A percentile compares a stretch with the other conserved stretches of the same genome.
These are phyloP conservation scores for Trifolium pratense DNA, from an alignment of 306 rosid species.

Conservation along the genomic window DNA sequence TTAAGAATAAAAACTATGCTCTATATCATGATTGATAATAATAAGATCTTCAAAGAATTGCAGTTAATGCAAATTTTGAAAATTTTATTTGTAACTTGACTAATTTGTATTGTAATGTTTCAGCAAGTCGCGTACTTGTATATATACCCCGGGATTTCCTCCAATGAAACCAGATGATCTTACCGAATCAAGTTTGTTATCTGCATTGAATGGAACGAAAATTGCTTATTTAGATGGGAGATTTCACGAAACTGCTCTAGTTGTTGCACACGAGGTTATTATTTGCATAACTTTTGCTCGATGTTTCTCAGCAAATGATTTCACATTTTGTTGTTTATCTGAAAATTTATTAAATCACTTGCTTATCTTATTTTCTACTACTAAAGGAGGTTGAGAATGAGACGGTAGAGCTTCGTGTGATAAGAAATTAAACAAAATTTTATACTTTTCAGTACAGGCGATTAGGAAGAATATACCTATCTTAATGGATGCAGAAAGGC, in stretches of 20 bases:
- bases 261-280: constrained; percentile 84
- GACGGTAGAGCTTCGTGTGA: constrained; percentile 30
- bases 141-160: constrained; percentile 88
- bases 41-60: constrained; percentile 4
- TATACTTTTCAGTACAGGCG: constrained; percentile 65
- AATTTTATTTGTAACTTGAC: constrained; percentile 31
- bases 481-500: constrained; percentile 79
- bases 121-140: constrained; percentile 91
- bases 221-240: constrained; percentile 75
- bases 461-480: constrained; percentile 69
- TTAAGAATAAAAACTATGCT: too few species aligned
- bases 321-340: neutral
- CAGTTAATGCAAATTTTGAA: constrained; percentile 13
- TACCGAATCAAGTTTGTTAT: constrained; percentile 56
- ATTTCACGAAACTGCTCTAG: constrained; percentile 73
- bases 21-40: too few species aligned
- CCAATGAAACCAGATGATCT: constrained; percentile 75
- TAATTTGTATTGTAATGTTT: constrained; percentile 34
- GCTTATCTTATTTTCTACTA: too few species aligned
- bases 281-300: neutral
- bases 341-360: constrained; percentile 22
- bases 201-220: constrained; percentile 78
- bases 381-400: too few species aligned
- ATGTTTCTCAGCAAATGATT: neutral
- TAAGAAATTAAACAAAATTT: constrained; percentile 46